A percentile compares a stretch with the other conserved stretches of the same genome.
These are phyloP conservation scores for Cercospora sesami DNA, from an alignment of 2,329 filamentous ascomycete species.

Conservation along the genomic window DNA sequence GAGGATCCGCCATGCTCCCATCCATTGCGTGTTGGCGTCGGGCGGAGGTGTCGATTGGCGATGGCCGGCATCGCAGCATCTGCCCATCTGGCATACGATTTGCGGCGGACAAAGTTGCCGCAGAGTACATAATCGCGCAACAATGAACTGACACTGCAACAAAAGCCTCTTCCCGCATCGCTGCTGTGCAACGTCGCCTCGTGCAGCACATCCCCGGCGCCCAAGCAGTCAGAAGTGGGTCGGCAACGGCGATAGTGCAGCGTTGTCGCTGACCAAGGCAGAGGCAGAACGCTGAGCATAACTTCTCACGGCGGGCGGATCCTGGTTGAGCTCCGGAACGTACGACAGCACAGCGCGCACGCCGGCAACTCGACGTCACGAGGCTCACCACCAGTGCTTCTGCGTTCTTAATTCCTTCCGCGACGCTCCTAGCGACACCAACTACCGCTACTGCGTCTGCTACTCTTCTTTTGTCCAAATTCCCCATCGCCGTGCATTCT, in stretches of 20 bases:
- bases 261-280: neutral
- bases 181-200: neutral
- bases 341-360: neutral
- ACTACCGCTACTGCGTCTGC: neutral
- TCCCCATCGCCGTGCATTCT: neutral
- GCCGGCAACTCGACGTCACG: constrained; percentile 4
- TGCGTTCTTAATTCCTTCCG: neutral
- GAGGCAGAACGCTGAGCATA: neutral
- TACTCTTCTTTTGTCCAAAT: neutral
- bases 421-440: constrained; percentile 5
- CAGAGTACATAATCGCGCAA: neutral
- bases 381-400: neutral
- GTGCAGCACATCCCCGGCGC: neutral
- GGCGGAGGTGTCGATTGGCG: neutral
- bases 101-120: constrained; percentile 7
- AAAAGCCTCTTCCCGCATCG: neutral
- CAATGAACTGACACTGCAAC: neutral
- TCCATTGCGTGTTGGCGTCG: neutral
- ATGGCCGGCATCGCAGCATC: neutral
- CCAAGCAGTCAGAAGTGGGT: neutral
- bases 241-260: neutral
- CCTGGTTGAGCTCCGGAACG: neutral
- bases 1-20: neutral
- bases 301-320: neutral
- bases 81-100: neutral